Percentiles rank a stretch among this genome's conserved stretches.
These are phyloP conservation scores for Nitzschia sp. DNA, from an alignment of 108 stramenopile species.

Conservation along the genomic window DNA sequence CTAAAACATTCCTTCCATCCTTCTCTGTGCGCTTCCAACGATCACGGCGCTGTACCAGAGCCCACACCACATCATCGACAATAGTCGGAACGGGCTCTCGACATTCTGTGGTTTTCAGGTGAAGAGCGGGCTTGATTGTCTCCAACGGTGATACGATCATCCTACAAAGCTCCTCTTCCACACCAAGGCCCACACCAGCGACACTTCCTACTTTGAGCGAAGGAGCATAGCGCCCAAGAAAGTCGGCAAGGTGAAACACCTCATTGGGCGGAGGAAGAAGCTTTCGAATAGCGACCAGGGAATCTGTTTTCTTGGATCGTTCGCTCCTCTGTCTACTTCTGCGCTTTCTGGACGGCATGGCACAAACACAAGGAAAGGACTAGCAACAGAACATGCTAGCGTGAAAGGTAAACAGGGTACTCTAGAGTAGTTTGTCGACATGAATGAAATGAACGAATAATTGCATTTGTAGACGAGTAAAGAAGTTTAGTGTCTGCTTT, in stretches of 20 bases:
- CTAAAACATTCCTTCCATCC: slow-evolving; percentile 18
- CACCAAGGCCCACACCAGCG: background rate
- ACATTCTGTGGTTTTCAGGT: slow-evolving; percentile 3
- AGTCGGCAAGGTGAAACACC: slow-evolving; percentile 13
- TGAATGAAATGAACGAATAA: no score
- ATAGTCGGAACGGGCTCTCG: slow-evolving; percentile 35
- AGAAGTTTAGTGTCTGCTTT: no score
- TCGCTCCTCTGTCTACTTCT: slow-evolving; percentile 2
- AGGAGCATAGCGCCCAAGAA: slow-evolving; percentile 23
- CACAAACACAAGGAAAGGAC: background rate
- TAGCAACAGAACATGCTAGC: background rate
- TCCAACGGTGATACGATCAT: slow-evolving; percentile 11
- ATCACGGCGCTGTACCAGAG: slow-evolving; percentile 38
- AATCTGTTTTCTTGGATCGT: background rate
- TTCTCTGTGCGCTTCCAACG: slow-evolving; percentile 8
- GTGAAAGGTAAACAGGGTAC: no score
- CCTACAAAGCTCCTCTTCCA: background rate
- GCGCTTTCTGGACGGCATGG: slow-evolving; percentile 3
- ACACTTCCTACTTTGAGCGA: background rate
- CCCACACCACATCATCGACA: slow-evolving; percentile 55
- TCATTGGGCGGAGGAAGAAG: slow-evolving; percentile 1
- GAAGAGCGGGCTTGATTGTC: background rate
- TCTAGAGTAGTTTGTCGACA: no score
- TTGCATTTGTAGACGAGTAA: no score
- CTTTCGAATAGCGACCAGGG: background rate